phyloP scores from a whole-genome alignment of 768 basidiomycete species.

The Pleurotus tuber-regium region DNA sequence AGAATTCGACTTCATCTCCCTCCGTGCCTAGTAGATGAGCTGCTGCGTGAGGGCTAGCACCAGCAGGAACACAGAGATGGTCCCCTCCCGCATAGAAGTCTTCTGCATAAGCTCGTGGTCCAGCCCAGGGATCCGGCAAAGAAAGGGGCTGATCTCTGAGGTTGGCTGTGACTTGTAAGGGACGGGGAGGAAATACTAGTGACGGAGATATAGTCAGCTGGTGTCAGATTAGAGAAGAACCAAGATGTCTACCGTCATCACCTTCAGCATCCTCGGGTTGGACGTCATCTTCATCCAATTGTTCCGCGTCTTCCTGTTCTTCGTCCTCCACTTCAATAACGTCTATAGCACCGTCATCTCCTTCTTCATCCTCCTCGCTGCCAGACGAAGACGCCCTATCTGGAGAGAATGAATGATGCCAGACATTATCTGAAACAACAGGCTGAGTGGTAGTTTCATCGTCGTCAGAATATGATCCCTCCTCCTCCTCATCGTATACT shows the following conservation, averaged over 20 bases:
- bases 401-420: too few species aligned
- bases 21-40: slow-evolving; percentile 24
- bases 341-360: slow-evolving; percentile 9
- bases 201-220: background rate
- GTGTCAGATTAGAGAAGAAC: slow-evolving; percentile 11
- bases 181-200: background rate
- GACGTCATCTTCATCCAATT: slow-evolving; percentile 9
- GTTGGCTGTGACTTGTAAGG: background rate
- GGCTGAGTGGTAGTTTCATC: too few species aligned
- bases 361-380: background rate
- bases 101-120: slow-evolving; percentile 36
- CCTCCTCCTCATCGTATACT: slow-evolving; percentile 22
- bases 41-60: slow-evolving; percentile 15
- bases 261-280: slow-evolving; percentile 8
- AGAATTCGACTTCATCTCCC: slow-evolving; percentile 19
- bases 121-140: slow-evolving; percentile 38
- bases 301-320: background rate
- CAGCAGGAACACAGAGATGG: slow-evolving; percentile 14
- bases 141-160: slow-evolving; percentile 20
- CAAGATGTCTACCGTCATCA: background rate
- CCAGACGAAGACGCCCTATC: background rate
- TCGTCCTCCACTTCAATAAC: slow-evolving; percentile 12
- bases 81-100: slow-evolving; percentile 47
- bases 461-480: slow-evolving; percentile 21
- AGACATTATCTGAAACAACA: too few species aligned